phyloP scores from a whole-genome alignment of 1,284 basidiomycete species.

The Agroathelia rolfsii region DNA sequence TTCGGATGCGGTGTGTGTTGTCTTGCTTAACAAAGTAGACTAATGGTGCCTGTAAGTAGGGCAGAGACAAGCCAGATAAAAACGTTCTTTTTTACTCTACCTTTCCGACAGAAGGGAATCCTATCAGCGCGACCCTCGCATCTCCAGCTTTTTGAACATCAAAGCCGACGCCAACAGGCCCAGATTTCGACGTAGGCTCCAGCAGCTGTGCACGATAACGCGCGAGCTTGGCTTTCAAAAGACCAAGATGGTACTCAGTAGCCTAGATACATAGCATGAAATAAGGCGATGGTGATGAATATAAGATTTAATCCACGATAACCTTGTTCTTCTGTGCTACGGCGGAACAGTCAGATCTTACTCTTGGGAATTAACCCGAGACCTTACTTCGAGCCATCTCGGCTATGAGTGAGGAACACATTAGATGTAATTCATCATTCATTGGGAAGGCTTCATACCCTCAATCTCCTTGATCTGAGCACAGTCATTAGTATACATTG shows the following conservation, averaged over 20 bases:
- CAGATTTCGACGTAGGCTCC: constrained; percentile 76
- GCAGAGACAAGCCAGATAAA: too few species aligned
- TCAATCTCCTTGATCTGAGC: constrained; percentile 86
- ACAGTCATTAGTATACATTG: constrained; percentile 5
- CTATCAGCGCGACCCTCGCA: constrained; percentile 88
- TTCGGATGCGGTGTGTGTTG: constrained; percentile 84
- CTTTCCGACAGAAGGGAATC: constrained; percentile 92
- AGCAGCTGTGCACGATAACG: constrained; percentile 86
- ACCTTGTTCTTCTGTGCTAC: constrained; percentile 90
- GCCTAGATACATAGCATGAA: constrained; percentile 42
- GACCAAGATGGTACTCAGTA: constrained; percentile 84
- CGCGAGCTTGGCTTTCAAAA: constrained; percentile 86
- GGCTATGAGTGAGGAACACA: constrained; percentile 8
- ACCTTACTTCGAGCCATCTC: constrained; percentile 92
- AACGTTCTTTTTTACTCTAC: constrained; percentile 22
- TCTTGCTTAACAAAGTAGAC: constrained; percentile 88
- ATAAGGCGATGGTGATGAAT: constrained; percentile 2
- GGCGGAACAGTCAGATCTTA: constrained; percentile 7
- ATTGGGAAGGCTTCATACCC: constrained; percentile 46
- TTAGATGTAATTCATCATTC: constrained; percentile 4
- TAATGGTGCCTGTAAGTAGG: constrained; percentile 24
- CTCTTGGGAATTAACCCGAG: too few species aligned
- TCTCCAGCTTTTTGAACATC: constrained; percentile 94
- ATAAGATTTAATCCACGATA: constrained; percentile 1
- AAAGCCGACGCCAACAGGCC: constrained; percentile 79